Evolutionary conservation across 257 asterid genomes (phyloP), one percentile per base, ranked within the genome.

Genomic region (Solanum ossicruentum): DNA sequence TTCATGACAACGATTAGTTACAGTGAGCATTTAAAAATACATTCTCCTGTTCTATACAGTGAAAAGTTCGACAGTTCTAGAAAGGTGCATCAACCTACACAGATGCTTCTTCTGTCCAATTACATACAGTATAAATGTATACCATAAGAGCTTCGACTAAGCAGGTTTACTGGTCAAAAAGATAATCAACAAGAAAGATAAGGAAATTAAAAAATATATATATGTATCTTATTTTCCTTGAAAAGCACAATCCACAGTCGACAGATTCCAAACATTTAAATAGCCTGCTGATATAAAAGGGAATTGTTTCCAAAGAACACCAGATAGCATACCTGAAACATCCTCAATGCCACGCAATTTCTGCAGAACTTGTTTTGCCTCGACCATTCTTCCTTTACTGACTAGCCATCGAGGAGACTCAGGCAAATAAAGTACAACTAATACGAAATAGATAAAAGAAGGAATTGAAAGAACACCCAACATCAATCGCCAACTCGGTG

Each of bases 351-450:
- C 96, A 43, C 97, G 97, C 84, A 93, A 88, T 71, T 86, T 86
- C 88, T 94, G 98, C 89, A 94, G 73, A 86, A 94, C 95, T 36
- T 23, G 83, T 90, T 89, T 94, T 1, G 98, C 97, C 92, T 94
- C 95, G 0, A 78, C 81, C 97, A 94, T 94, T 85, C 84, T 92
- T 84, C 98, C 98, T 92, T 94, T 91, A 82, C 97, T 94, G 8
- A 94, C 98, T 5, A 94, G 92, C 98, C 98, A 94, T 32, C 97
- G 91, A 84, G 98, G 97, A 88, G 98, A 93, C 85, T 94, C 98
- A 15, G 98, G 98, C 78, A 94, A 88, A 88, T 86, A 94, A 80
- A 94, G 77, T 2, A 94, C 92, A 3, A 85, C 87, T 66, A 94
- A 86, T 8, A 79, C 89, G 85, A 94, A 94, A 84, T 89, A 94